Evolutionary conservation across 106 monocot genomes (phyloP), one percentile per base, ranked within the genome.

Genomic region (Ottelia alismoides): DNA sequence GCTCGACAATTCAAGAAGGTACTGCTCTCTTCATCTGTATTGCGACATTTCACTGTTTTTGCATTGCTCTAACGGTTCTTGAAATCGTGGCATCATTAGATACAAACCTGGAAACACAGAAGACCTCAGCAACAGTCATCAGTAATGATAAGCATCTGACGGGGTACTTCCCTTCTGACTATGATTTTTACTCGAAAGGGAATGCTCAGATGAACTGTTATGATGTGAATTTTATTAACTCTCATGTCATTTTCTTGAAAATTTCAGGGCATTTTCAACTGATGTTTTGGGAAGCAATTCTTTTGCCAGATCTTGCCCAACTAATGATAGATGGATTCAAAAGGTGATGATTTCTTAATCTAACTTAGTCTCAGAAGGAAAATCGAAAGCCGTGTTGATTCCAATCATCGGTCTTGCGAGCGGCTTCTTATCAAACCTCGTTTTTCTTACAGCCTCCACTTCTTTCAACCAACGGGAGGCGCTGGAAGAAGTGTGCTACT

Each of bases 401-500:
- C 6, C 40, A 7, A 16, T 16, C 16, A 16, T 43, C 16, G 40
- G 40, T 43, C 40, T 43, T 43, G 40, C 16, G 6, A 43, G 40
- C 16, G 16, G 6, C 40, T 43, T 43, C 40, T 43, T 43, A 16
- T 7, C 40, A 43, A 43, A 16, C 40, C 40, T 43, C 6, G 40
- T 25, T 65, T 45, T 1, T 25, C 21, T 11, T 68, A 56, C 65
- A 81, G 76, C 18, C 32, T 48, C 43, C 53, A 5, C 27, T 43
- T 2, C 17, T 23, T 19, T 44, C 59, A 25, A 29, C 30, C 23
- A 23, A 50, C 40, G 27, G 20, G 4, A 59, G 20, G 17, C 28
- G 17, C 14, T 64, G 71, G 74, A 77, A 53, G 28, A 70, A 30
- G 47, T 74, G 70, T 56, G 21, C 51, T 17, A 67, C 60, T 27